Evolutionary conservation across 768 basidiomycete species (phyloP), one percentile per base, ranked within the genome.

Genomic region (Xerocomellus amylosporus): DNA sequence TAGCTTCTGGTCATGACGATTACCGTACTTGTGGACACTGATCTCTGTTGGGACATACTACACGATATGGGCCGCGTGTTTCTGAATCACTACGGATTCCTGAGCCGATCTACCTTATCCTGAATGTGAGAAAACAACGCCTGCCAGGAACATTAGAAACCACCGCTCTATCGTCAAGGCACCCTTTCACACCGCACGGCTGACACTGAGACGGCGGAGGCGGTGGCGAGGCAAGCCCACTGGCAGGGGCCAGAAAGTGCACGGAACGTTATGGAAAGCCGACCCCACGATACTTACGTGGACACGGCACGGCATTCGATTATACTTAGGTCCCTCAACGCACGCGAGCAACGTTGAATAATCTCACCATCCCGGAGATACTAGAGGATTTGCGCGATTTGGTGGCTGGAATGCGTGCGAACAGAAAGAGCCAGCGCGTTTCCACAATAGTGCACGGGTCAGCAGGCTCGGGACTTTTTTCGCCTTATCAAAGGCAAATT

Each of bases 41-140:
- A 47, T 52, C 34, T 48, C 24, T 37, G 42, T 28, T 37, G 48
- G 38, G 38, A 36, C 26, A 44, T 19, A 10, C 33, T 33, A 33
- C 13, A 28, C 28, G 28, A 8, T 22, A 45, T 20, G 33, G 24
- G 44, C 42, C 20, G 19, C 34, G 17, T 39, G 41, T 28, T n/a
- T 39, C 33, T 26, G 49, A 48, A 55, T 64, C 64, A 52, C 46
- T 46, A 6, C 9, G 31, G 49, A 55, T 65, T 65, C 65, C 51
- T 49, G 49, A 34, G 33, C 20, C 33, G 64, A 67, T 67, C 53
- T 62, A 36, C 64, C 22, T 36, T 34, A 13, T 20, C 22, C 43
- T 38, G 38, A 17, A 17, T 44, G 26, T 30, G 41, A 22, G 36
- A 37, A 33, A 42, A 19, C 10, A 17, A 42, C 9, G 48, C 54